phyloP scores from a whole-genome alignment of 805 yeast genomes.

The Lachancea thermotolerans region DNA sequence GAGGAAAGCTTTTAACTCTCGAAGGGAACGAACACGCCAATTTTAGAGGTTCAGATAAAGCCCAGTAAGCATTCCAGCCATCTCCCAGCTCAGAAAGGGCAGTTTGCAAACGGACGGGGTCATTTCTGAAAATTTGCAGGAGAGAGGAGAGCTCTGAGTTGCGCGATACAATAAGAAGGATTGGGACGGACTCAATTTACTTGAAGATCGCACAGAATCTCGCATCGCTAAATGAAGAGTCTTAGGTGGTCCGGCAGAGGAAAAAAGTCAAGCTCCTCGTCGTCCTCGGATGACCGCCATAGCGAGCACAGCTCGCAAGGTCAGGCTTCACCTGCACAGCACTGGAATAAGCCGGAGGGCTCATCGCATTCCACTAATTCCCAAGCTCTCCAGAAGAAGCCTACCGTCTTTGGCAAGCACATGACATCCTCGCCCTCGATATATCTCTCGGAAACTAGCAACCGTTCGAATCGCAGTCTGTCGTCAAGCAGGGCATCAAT shows the following conservation, averaged over 20 bases:
- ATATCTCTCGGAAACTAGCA: constrained; percentile 5
- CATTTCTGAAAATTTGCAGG: not conserved
- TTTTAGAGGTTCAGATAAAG: not conserved
- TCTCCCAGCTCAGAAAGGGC: not conserved
- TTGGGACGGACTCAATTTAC: too few relatives aligned
- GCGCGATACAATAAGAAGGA: not conserved
- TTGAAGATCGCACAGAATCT: not conserved
- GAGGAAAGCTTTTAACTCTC: not conserved
- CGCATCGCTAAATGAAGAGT: constrained; percentile 7
- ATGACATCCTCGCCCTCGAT: constrained; percentile 3
- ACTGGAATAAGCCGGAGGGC: not conserved
- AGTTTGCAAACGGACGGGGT: too few relatives aligned
- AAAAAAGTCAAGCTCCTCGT: constrained; percentile 5
- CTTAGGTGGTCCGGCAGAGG: constrained; percentile 11
- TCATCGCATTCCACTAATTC: not conserved
- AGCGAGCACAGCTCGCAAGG: not conserved
- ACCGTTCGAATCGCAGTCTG: constrained; percentile 5
- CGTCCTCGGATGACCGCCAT: constrained; percentile 4
- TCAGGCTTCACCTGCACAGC: not conserved
- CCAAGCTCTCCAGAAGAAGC: not conserved
- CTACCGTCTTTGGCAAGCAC: constrained; percentile 1
- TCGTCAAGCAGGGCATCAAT: constrained; percentile 2
- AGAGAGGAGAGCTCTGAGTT: not conserved
- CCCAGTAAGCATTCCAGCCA: not conserved
- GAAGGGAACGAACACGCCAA: not conserved